phyloP scores from a whole-genome alignment of 352 stramenopile species.

The Pythium sp. region DNA sequence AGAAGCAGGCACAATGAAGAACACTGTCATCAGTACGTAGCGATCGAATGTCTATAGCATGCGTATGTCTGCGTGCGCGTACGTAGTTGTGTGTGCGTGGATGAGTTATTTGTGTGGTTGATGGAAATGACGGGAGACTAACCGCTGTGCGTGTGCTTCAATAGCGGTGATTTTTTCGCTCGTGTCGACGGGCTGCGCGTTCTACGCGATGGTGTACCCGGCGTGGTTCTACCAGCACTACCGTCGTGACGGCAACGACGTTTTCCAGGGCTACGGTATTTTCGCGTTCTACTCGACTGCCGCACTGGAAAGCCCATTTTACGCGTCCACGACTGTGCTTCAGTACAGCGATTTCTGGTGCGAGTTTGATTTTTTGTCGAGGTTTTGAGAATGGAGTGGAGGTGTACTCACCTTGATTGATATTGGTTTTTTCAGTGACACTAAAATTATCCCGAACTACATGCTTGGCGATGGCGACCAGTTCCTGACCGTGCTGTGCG shows the following conservation, averaged over 20 bases:
- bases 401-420: not conserved
- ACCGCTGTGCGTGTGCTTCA: conserved; percentile 9
- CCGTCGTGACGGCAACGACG: conserved; percentile 59
- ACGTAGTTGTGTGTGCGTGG: not conserved
- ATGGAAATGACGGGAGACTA: not conserved
- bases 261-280: conserved; percentile 80
- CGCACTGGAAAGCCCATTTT: conserved; percentile 69
- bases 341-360: conserved; percentile 78
- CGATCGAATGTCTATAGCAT: not conserved
- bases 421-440: conserved; percentile 15
- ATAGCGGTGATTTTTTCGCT: conserved; percentile 78
- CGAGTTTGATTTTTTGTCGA: not conserved
- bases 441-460: conserved; percentile 61
- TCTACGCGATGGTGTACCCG: conserved; percentile 79
- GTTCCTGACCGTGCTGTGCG: conserved; percentile 70
- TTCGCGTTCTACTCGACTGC: conserved; percentile 84
- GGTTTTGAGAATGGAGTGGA: not conserved
- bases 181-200: conserved; percentile 65
- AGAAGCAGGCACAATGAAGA: conserved; percentile 45
- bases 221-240: conserved; percentile 88
- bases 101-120: not conserved
- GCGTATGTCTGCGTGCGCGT: not conserved
- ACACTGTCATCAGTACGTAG: conserved; percentile 70
- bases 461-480: conserved; percentile 77
- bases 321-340: conserved; percentile 72